These are phyloP conservation scores for Diaporthe vaccinii DNA, from an alignment of 2,329 filamentous ascomycete genomes.

Conservation along the genomic window DNA sequence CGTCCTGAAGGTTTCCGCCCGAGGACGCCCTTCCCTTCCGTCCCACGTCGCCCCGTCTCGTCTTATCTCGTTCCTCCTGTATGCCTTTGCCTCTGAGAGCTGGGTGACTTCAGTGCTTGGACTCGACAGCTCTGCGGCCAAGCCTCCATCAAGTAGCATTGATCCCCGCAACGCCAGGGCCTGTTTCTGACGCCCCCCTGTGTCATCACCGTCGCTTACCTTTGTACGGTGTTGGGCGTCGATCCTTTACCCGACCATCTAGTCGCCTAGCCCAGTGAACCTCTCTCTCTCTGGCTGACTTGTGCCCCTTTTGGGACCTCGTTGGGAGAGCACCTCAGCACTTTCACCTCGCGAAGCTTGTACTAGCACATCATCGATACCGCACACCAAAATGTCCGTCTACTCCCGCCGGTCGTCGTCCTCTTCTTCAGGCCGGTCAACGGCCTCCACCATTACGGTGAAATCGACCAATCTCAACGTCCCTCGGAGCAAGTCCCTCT, in stretches of 20 bases:
- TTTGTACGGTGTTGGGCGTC: constrained; percentile 6
- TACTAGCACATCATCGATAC: constrained; percentile 7
- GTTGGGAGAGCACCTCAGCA: neutral
- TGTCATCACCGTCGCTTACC: constrained; percentile 24
- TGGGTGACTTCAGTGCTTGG: constrained; percentile 13
- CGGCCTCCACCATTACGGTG: constrained; percentile 32
- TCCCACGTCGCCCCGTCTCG: constrained; percentile 34
- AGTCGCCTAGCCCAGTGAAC: neutral
- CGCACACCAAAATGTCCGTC: constrained; percentile 36
- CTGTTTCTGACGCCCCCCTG: constrained; percentile 5
- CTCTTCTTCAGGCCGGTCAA: constrained; percentile 37
- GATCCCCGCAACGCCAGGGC: constrained; percentile 6
- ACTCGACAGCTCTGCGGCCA: constrained; percentile 5
- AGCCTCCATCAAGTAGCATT: constrained; percentile 18
- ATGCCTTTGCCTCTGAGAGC: constrained; percentile 11
- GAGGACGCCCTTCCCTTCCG: constrained; percentile 25
- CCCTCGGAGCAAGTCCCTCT: constrained; percentile 32
- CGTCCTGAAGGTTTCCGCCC: constrained; percentile 14
- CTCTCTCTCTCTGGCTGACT: neutral
- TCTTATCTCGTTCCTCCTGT: constrained; percentile 19
- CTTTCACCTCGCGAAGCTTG: neutral
- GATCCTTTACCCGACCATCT: neutral
- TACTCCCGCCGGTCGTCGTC: constrained; percentile 40
- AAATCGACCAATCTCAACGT: constrained; percentile 35
- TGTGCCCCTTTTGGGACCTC: neutral